phyloP scores from a whole-genome alignment of 2,329 filamentous ascomycete species.

The Chrysoporthe cubensis region DNA sequence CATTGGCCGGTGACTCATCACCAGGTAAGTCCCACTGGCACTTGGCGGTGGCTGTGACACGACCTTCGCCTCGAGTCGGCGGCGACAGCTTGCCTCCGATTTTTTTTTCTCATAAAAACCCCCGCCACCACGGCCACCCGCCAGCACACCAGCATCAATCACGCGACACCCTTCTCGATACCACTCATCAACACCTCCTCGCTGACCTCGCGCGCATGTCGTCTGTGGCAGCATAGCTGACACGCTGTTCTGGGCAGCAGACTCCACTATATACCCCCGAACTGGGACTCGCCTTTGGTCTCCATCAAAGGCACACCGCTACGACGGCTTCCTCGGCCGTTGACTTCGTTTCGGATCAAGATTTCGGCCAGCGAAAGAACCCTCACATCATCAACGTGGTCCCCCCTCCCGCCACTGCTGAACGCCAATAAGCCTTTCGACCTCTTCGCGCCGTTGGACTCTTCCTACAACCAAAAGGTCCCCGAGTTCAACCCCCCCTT shows the following conservation, averaged over 20 bases:
- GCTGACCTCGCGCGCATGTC: background rate
- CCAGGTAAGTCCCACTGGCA: slow-evolving; percentile 10
- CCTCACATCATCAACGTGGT: slow-evolving; percentile 69
- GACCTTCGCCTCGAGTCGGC: background rate
- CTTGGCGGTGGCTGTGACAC: background rate
- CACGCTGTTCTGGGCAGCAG: slow-evolving; percentile 2
- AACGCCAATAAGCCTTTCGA: slow-evolving; percentile 51
- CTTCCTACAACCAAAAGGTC: slow-evolving; percentile 48
- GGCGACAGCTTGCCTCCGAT: background rate
- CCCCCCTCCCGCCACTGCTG: slow-evolving; percentile 60
- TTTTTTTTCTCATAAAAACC: background rate
- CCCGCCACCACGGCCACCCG: background rate
- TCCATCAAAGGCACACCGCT: slow-evolving; percentile 62
- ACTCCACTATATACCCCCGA: slow-evolving; percentile 10
- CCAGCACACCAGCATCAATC: background rate
- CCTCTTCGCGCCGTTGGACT: slow-evolving; percentile 56
- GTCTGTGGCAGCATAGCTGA: background rate
- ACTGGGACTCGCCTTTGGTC: slow-evolving; percentile 64
- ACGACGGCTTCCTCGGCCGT: slow-evolving; percentile 69
- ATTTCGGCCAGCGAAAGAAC: slow-evolving; percentile 69
- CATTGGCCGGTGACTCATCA: slow-evolving; percentile 14
- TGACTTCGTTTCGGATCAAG: slow-evolving; percentile 66
- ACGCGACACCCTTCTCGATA: background rate
- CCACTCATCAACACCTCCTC: too few relatives aligned
- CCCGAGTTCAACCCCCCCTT: slow-evolving; percentile 62